Conservation (phyloP, 2,329 filamentous ascomycete genomes). For the Botrytis paeoniae region DNA sequence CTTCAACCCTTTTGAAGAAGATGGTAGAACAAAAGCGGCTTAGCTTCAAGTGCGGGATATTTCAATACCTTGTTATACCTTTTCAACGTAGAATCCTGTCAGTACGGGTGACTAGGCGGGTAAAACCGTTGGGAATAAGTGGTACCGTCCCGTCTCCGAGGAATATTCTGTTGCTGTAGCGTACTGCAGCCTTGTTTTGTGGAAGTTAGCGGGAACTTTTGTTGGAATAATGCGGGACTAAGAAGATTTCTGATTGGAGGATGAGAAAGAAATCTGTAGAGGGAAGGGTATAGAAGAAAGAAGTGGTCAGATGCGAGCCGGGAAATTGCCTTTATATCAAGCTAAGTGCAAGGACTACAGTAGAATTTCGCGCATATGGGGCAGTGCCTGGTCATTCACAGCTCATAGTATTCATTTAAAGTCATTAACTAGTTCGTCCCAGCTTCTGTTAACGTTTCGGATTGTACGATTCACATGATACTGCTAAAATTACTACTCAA, state of each 20-base stretch:
- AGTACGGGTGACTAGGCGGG: background rate
- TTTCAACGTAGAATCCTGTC: background rate
- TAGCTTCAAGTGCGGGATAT: background rate
- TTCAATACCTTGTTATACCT: background rate
- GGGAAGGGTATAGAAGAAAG: background rate
- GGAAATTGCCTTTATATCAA: background rate
- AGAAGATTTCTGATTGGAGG: background rate
- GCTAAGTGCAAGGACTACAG: background rate
- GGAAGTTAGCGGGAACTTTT: background rate
- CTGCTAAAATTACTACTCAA: constrained; percentile 1
- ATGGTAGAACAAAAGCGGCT: background rate
- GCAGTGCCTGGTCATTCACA: background rate
- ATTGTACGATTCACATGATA: constrained; percentile 8
- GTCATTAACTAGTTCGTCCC: background rate
- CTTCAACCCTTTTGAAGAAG: background rate
- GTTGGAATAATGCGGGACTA: background rate
- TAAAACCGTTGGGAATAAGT: background rate
- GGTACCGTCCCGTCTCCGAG: background rate
- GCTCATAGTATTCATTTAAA: constrained; percentile 7
- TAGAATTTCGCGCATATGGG: background rate
- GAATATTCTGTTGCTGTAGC: background rate
- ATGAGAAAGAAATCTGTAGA: background rate
- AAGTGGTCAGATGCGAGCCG: background rate
- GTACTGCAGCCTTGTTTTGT: background rate
- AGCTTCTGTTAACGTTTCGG: background rate